These are phyloP conservation scores for Physaria fendleri DNA, from an alignment of 345 rosid genomes.

Conservation along the genomic window DNA sequence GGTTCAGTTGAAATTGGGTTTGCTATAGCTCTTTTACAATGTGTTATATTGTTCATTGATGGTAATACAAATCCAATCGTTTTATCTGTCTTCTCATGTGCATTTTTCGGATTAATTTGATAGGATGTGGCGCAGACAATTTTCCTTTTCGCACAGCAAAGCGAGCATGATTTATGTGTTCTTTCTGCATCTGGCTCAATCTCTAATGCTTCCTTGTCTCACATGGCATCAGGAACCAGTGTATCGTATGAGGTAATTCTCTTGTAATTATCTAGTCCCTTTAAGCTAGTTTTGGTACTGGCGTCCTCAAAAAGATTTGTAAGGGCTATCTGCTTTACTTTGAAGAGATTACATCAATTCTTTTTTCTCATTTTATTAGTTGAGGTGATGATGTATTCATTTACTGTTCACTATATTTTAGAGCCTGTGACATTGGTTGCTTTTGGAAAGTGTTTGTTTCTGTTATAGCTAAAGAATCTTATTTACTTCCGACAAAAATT, in stretches of 20 bases:
- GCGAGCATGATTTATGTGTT: constrained; percentile 71
- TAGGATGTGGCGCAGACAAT: constrained; percentile 86
- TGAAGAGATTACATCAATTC: too few relatives aligned
- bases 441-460: neutral
- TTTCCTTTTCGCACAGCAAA: constrained; percentile 61
- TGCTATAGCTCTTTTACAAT: neutral
- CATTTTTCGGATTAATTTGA: constrained; percentile 28
- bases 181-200: constrained; percentile 87
- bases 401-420: neutral
- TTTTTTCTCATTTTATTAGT: neutral
- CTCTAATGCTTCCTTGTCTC: constrained; percentile 70
- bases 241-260: constrained; percentile 68
- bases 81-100: neutral
- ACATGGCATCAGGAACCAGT: constrained; percentile 77
- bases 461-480: neutral
- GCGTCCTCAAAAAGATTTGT: neutral
- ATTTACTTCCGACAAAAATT: neutral
- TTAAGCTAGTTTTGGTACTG: neutral
- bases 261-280: constrained; percentile 13
- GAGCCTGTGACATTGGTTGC: neutral
- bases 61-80: neutral
- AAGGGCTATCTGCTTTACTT: neutral
- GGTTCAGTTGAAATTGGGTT: neutral
- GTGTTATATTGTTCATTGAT: neutral
- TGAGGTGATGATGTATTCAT: neutral